These are phyloP conservation scores for Tolypocladium pustulatum DNA, from an alignment of 2,329 filamentous ascomycete genomes.

Conservation along the genomic window DNA sequence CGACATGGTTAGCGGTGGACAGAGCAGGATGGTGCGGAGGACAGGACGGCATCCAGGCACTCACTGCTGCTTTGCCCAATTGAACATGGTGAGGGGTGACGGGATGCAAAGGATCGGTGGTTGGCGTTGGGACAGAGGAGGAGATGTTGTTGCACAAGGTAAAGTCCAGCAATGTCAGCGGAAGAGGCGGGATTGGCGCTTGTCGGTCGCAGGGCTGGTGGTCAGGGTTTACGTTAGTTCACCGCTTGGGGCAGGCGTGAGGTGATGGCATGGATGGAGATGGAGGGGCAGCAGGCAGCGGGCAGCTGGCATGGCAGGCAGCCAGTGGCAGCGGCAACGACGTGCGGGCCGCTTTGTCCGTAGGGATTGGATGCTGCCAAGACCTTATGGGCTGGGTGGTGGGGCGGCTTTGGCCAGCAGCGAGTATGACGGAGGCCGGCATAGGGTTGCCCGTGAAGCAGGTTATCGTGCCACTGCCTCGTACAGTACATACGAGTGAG, in stretches of 20 bases:
- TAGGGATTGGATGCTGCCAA: neutral
- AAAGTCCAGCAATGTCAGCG: neutral
- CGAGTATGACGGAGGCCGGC: neutral
- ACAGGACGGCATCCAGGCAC: slow-evolving; percentile 18
- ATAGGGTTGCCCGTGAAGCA: neutral
- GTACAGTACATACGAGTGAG: neutral
- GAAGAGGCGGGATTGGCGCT: neutral
- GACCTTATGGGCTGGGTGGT: neutral
- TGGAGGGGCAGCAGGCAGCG: slow-evolving; percentile 1
- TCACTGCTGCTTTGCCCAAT: slow-evolving; percentile 89
- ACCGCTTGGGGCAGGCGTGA: neutral
- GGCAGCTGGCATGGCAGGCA: neutral
- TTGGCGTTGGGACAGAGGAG: neutral
- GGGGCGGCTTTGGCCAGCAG: neutral
- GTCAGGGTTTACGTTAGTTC: neutral
- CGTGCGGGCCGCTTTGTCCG: neutral
- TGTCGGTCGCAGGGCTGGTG: neutral
- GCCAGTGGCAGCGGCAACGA: neutral
- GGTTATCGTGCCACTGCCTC: neutral
- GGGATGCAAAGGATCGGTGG: neutral
- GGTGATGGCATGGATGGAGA: neutral
- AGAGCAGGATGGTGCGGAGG: slow-evolving; percentile 4
- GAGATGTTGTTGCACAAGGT: neutral
- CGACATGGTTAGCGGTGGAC: slow-evolving; percentile 4
- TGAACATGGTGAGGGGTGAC: slow-evolving; percentile 56